Evolutionary conservation across 2,329 filamentous ascomycete species (phyloP).

Genomic region (Botrytis squamosa): DNA sequence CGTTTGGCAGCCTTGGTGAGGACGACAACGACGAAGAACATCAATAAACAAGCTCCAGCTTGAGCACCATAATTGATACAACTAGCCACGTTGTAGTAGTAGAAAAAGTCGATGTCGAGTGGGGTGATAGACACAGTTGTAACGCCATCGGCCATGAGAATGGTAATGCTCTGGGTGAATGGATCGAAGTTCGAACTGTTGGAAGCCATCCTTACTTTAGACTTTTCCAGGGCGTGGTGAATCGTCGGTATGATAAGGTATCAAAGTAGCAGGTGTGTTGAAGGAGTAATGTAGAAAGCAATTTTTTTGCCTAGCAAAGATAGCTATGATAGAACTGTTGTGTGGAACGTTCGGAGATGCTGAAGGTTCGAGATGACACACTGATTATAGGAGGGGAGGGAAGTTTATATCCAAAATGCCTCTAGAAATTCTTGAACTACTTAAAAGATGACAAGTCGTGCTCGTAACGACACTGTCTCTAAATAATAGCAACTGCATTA

Average conservation of each 20-base stretch:
- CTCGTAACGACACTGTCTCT: slow-evolving; percentile 4
- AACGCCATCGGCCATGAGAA: slow-evolving; percentile 46
- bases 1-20: slow-evolving; percentile 60
- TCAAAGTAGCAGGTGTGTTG: not conserved
- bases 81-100: slow-evolving; percentile 48
- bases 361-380: not conserved
- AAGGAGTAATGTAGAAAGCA: not conserved
- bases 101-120: slow-evolving; percentile 45
- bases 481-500: slow-evolving; percentile 15
- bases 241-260: not conserved
- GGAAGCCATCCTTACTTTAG: slow-evolving; percentile 3
- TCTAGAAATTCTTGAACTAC: not conserved
- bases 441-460: not conserved
- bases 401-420: not conserved
- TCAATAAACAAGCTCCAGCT: slow-evolving; percentile 56
- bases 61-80: slow-evolving; percentile 60
- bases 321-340: not conserved
- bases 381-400: not conserved
- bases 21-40: slow-evolving; percentile 57
- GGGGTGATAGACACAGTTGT: slow-evolving; percentile 45
- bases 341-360: not conserved
- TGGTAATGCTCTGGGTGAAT: slow-evolving; percentile 50
- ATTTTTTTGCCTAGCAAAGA: not conserved
- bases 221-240: not conserved
- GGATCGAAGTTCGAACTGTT: slow-evolving; percentile 45